Evolutionary conservation across 2,329 filamentous ascomycete genomes (phyloP).

Genomic region (Raffaelea arxii): DNA sequence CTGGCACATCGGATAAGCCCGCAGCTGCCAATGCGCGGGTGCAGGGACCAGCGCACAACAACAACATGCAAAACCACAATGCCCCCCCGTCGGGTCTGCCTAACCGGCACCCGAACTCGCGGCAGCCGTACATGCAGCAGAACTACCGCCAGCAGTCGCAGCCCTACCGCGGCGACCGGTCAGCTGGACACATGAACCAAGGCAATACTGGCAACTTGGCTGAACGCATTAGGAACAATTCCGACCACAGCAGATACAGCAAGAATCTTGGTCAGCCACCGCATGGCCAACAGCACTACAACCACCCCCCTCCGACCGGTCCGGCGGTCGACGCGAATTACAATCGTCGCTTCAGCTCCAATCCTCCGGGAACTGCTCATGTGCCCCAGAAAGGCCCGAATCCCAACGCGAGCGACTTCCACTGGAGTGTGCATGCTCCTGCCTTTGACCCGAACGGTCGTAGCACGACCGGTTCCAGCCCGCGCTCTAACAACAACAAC

Average conservation of each 20-base stretch:
- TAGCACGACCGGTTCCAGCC: slow-evolving; percentile 66
- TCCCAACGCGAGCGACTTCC: slow-evolving; percentile 67
- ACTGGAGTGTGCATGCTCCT: slow-evolving; percentile 70
- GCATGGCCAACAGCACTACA: slow-evolving; percentile 23
- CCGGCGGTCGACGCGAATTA: slow-evolving; percentile 50
- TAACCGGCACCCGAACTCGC: slow-evolving; percentile 36
- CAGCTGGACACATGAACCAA: slow-evolving; percentile 30
- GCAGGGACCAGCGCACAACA: slow-evolving; percentile 5
- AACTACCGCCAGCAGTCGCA: slow-evolving; percentile 36
- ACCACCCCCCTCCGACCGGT: slow-evolving; percentile 64
- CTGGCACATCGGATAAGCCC: too few species aligned
- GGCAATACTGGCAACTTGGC: slow-evolving; percentile 35
- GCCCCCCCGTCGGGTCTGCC: slow-evolving; percentile 19
- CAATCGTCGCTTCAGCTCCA: slow-evolving; percentile 41
- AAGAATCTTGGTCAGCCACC: slow-evolving; percentile 25
- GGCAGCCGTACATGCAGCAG: slow-evolving; percentile 38
- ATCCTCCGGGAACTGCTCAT: slow-evolving; percentile 33
- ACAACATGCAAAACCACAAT: too few species aligned
- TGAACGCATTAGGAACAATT: slow-evolving; percentile 40
- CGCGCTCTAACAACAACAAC: slow-evolving; percentile 48
- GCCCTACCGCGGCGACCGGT: slow-evolving; percentile 37
- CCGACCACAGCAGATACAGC: slow-evolving; percentile 30
- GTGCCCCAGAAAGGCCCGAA: slow-evolving; percentile 46
- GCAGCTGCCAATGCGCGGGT: slow-evolving; percentile 4
- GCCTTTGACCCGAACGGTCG: slow-evolving; percentile 66